Base-by-base conservation (phyloP, 2,329 filamentous ascomycete genomes). In the Paecilomyces dactylethromorphus region DNA sequence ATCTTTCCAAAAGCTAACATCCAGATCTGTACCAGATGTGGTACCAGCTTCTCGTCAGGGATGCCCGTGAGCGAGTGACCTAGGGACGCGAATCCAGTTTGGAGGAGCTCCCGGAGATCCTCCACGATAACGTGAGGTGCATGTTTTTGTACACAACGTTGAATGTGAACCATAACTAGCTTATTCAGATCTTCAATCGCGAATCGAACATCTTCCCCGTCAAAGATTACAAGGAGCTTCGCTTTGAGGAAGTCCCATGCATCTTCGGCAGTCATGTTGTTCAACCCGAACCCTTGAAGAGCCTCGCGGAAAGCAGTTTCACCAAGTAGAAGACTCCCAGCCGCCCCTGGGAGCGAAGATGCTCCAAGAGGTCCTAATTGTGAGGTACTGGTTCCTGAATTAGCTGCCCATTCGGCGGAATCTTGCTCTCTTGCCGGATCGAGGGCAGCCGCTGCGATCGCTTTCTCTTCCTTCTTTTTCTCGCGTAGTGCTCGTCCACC, bases 11-110 rank as follows among this genome's bases (percentile, higher is more conserved):
- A 97, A 0, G 94, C 92, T 53, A 94, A 87, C 60, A 95, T 85
- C 94, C 94, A 99, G 69, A 97, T 87, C 70, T 96, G 91, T 2
- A 97, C 93, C 0, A 99, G 81, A 58, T 91, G 87, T 0, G 91
- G 90, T 22, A 97, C 91, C n/a, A 97, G 83, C 33, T 88, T 85
- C 61, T 96, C 92, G 68, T 97, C 93, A 0, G 91, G 83, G 0
- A 91, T 87, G 53, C 85, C 85, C 55, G 87, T 84, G 18, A 97
- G 78, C 0, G 90, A 92, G 64, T 92, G 89, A 65, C 96, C 93
- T 2, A 99, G 81, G 1, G 89, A 92, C 31, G 84, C 82, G 69
- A 97, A 99, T 1, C 94, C 94, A 0, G 90, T 86, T 58, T 82
- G 76, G 0, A 87, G 72, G 1, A 88, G 74, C 61, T 87, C 84